phyloP scores from a whole-genome alignment of 768 basidiomycete genomes.

The Boletus sensibilis region DNA sequence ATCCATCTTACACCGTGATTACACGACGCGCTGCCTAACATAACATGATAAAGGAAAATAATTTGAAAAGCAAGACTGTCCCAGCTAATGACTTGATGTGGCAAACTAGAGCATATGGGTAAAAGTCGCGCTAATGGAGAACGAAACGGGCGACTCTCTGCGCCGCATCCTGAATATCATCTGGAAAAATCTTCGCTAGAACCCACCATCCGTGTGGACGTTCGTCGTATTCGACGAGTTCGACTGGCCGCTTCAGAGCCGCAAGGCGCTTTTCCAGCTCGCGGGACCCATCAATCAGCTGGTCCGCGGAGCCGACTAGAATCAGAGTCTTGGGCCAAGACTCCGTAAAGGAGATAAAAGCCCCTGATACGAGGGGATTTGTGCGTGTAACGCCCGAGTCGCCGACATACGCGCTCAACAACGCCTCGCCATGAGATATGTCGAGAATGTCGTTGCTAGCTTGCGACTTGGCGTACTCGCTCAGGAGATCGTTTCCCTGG shows the following conservation, averaged over 20 bases:
- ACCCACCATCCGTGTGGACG: slow-evolving; percentile 27
- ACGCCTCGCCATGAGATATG: background rate
- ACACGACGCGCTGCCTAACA: background rate
- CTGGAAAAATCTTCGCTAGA: slow-evolving; percentile 15
- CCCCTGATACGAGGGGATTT: slow-evolving; percentile 21
- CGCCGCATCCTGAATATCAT: slow-evolving; percentile 8
- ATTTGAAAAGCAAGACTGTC: background rate
- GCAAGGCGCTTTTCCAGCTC: slow-evolving; percentile 8
- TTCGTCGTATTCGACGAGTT: slow-evolving; percentile 26
- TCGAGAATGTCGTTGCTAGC: slow-evolving; percentile 1
- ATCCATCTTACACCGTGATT: background rate
- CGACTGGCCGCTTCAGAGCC: slow-evolving; percentile 1
- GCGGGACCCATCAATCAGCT: slow-evolving; percentile 6
- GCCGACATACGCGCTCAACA: slow-evolving; percentile 18
- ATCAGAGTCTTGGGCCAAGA: slow-evolving; percentile 26
- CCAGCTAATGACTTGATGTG: no score
- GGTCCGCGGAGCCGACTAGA: slow-evolving; percentile 21
- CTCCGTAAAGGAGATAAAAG: slow-evolving; percentile 10
- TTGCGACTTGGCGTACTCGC: slow-evolving; percentile 1
- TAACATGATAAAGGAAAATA: background rate
- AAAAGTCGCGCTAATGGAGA: background rate
- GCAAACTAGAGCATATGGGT: no score
- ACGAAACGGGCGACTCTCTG: slow-evolving; percentile 13
- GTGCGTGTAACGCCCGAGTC: slow-evolving; percentile 4
- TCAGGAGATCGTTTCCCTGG: background rate